A percentile compares a stretch with the other conserved stretches of the same genome.
Conservation (phyloP, 2,329 filamentous ascomycete genomes). For the Gyromitra esculenta region DNA sequence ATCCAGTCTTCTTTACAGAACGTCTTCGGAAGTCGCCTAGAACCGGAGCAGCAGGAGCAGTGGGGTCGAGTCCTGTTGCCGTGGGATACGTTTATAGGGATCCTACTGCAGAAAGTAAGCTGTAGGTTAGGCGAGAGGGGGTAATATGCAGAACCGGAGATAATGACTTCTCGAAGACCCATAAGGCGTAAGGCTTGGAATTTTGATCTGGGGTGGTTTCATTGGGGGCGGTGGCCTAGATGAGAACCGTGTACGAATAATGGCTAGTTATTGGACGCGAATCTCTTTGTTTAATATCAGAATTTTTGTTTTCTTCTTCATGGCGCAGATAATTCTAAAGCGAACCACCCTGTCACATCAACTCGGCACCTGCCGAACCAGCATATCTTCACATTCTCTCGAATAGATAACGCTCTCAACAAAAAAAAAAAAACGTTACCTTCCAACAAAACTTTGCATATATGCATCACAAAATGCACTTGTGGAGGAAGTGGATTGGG, state of each 20-base stretch:
- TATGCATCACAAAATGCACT: constrained; percentile 18
- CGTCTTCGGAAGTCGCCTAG: constrained; percentile 69
- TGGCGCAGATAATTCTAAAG: constrained; percentile 12
- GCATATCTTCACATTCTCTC: not conserved
- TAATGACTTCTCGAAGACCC: constrained; percentile 23
- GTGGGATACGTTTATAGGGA: constrained; percentile 71
- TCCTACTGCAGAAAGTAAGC: constrained; percentile 36
- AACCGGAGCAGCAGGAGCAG: constrained; percentile 56
- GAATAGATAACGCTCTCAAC: constrained; percentile 9
- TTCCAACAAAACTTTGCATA: constrained; percentile 2
- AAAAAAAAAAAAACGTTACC: not conserved
- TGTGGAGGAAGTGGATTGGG: constrained; percentile 30
- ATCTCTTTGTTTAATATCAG: constrained; percentile 11
- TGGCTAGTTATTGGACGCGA: constrained; percentile 4
- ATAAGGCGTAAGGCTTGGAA: constrained; percentile 21
- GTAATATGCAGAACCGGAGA: constrained; percentile 21
- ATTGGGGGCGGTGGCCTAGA: constrained; percentile 3
- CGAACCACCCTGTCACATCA: constrained; percentile 9
- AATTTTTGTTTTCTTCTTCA: constrained; percentile 1
- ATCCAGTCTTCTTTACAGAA: constrained; percentile 80
- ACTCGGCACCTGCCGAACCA: constrained; percentile 3
- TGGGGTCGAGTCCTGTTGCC: constrained; percentile 65
- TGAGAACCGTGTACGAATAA: constrained; percentile 24
- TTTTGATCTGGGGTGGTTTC: not conserved
- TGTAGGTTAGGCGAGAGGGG: constrained; percentile 15